Conservation (phyloP, 306 rosid genomes). For the Begonia masoniana region DNA sequence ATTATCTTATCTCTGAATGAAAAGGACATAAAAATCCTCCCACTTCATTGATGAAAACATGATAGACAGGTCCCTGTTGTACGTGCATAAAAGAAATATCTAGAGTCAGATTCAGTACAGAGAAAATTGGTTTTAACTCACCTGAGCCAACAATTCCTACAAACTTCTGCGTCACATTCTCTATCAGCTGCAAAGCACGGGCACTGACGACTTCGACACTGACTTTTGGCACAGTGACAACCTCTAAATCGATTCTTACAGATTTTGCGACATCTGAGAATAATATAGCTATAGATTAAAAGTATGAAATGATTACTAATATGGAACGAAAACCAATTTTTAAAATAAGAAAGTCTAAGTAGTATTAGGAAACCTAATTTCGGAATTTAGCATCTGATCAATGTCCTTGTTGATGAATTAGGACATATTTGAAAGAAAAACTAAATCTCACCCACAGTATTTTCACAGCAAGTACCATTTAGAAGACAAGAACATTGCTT, state of each 20-base stretch:
- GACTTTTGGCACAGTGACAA: conserved; percentile 98
- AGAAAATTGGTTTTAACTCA: conserved; percentile 19
- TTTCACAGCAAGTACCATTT: conserved; percentile 96
- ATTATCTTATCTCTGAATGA: too few species aligned
- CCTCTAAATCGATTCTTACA: conserved; percentile 96
- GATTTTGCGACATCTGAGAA: conserved; percentile 72
- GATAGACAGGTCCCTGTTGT: too few species aligned
- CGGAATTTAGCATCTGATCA: background rate
- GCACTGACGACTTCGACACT: conserved; percentile 93
- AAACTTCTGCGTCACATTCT: conserved; percentile 97
- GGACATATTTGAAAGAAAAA: background rate
- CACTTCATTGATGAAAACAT: too few species aligned
- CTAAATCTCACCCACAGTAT: conserved; percentile 85
- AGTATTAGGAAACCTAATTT: background rate
- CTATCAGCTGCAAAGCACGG: conserved; percentile 99
- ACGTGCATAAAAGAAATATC: too few species aligned
- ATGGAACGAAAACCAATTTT: background rate
- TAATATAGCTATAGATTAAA: conserved; percentile 1
- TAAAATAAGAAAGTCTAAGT: background rate
- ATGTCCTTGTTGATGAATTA: too few species aligned
- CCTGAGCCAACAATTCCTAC: conserved; percentile 99
- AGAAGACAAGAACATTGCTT: conserved; percentile 93
- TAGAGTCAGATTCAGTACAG: background rate
- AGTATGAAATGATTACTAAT: background rate
- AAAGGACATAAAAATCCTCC: too few species aligned